phyloP scores from a whole-genome alignment of 495 filamentous ascomycete species.

The Bombardia bombarda region DNA sequence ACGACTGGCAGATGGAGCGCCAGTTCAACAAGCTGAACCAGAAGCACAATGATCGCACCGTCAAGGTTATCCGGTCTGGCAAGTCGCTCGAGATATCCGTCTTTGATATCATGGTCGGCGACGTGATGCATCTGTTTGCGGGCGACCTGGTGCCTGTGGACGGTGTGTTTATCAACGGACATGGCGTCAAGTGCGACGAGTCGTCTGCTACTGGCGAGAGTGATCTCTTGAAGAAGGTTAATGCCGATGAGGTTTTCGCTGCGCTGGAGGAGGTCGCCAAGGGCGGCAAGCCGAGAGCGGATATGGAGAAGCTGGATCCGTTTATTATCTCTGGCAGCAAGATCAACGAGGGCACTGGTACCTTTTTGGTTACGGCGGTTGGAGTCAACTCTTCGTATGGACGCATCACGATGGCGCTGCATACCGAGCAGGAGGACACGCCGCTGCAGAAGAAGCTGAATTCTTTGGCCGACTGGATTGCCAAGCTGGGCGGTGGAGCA shows the following conservation, averaged over 20 bases:
- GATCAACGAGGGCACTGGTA: conserved; percentile 84
- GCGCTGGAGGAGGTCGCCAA: conserved; percentile 55
- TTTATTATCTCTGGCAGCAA: conserved; percentile 92
- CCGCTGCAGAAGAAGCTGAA: conserved; percentile 90
- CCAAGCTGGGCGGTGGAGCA: conserved; percentile 78
- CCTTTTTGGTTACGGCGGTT: conserved; percentile 77
- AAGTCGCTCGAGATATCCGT: conserved; percentile 64
- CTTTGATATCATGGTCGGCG: conserved; percentile 64
- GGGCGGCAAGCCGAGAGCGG: conserved; percentile 36
- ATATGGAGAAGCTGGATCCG: conserved; percentile 73
- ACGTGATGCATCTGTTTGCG: conserved; percentile 64
- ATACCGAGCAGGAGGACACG: conserved; percentile 81
- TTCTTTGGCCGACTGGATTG: conserved; percentile 79
- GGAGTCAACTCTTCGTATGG: conserved; percentile 83
- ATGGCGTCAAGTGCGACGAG: conserved; percentile 74
- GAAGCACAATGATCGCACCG: conserved; percentile 71
- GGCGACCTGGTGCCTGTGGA: conserved; percentile 72
- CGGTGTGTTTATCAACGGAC: conserved; percentile 62
- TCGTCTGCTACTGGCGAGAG: conserved; percentile 81
- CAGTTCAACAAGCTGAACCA: conserved; percentile 74
- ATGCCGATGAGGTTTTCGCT: conserved; percentile 67
- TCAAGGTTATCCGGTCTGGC: conserved; percentile 73
- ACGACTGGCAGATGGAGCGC: conserved; percentile 75
- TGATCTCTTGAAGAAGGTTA: conserved; percentile 64
- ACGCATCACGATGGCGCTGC: conserved; percentile 89